Evolutionary conservation across 2,329 filamentous ascomycete species (phyloP), one percentile per base, ranked within the genome.

Genomic region (Cucurbitaria berberidis): DNA sequence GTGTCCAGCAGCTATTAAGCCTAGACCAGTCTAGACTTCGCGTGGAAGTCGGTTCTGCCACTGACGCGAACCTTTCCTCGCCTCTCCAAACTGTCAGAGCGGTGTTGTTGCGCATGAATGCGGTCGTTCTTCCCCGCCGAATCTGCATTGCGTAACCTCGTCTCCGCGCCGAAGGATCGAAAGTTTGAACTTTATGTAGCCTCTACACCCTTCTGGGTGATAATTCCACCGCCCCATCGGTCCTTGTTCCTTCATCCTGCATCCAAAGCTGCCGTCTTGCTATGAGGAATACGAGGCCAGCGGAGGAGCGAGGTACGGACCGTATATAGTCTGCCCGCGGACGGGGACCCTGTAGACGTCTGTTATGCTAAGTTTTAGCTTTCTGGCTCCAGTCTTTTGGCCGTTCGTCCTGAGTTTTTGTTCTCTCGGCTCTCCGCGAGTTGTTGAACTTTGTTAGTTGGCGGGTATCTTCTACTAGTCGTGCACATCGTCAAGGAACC

Each of bases 81-180:
- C 30, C 30, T 34, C 13, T 34, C 30, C 3, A 34, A 34, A 13
- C 11, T 8, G 30, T 34, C 30, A 34, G 16, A 40, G 39, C 24
- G 26, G 7, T 42, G 22, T 45, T 21, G 8, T 4, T 34, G 30
- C 21, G 19, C 11, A 15, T 39, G 7, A 44, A 47, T 50, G 39
- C 41, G 36, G 32, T n/a, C 24, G 40, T 53, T 47, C 45, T 32
- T 21, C 45, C 34, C 41, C 39, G 44, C 22, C 15, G 10, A 42
- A 41, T 43, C 35, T 35, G 35, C 49, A 53, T 57, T 50, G 54
- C 54, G 50, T 47, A 53, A 57, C 26, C 46, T 57, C 45, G 50
- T 54, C 51, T 51, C 43, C 50, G 34, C 30, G 51, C 21, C 47
- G 16, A 49, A 57, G 50, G 51, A 54, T 45, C 21, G 22, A 51